These are phyloP conservation scores for Geosmithia flava DNA, from an alignment of 2,329 filamentous ascomycete genomes.

Conservation along the genomic window DNA sequence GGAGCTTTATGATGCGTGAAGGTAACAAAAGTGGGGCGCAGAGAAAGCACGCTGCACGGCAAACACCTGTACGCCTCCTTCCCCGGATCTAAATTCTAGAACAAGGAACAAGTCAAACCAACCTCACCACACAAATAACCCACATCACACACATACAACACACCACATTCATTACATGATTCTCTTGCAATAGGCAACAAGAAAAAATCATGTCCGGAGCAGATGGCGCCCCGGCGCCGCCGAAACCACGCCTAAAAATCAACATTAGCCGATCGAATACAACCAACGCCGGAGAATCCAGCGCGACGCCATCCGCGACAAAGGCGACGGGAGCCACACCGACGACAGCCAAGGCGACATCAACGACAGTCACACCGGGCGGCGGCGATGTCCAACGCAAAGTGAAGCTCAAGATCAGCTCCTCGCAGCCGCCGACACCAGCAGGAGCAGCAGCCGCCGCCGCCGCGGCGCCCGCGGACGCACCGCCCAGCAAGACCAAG, in stretches of 20 bases:
- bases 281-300: slow-evolving; percentile 13
- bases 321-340: slow-evolving; percentile 7
- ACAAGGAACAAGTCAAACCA: not conserved
- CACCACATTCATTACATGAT: not conserved
- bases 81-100: too few species aligned
- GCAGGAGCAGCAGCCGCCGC: slow-evolving; percentile 4
- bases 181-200: not conserved
- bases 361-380: not conserved
- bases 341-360: not conserved
- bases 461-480: slow-evolving; percentile 6
- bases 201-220: slow-evolving; percentile 14
- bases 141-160: not conserved
- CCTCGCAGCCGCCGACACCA: slow-evolving; percentile 15
- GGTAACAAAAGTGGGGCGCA: too few species aligned
- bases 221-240: slow-evolving; percentile 11
- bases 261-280: slow-evolving; percentile 23
- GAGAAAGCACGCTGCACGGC: not conserved
- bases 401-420: slow-evolving; percentile 28
- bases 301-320: slow-evolving; percentile 2
- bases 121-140: not conserved
- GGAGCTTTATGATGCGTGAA: too few species aligned
- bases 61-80: not conserved
- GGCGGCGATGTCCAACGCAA: slow-evolving; percentile 19
- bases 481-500: slow-evolving; percentile 37
- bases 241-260: slow-evolving; percentile 25